Evolutionary conservation across 345 rosid genomes (phyloP).

Genomic region (Eucalyptus cloeziana): DNA sequence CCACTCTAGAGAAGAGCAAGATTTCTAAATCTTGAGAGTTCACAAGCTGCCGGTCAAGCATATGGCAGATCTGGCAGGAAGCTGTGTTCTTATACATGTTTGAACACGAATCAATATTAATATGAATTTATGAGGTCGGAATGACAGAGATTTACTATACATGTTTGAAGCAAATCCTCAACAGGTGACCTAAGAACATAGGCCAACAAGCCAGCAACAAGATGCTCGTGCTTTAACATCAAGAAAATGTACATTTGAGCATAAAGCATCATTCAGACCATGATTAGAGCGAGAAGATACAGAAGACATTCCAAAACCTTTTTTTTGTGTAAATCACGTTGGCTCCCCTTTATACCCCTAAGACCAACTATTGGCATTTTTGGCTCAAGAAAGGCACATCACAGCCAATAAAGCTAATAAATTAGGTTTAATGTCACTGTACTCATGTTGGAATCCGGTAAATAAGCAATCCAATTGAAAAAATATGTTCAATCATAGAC

Average conservation of each 20-base stretch:
- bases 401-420: background rate
- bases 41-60: background rate
- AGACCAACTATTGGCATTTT: background rate
- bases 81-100: background rate
- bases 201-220: background rate
- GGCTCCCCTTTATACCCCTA: background rate
- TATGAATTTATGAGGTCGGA: background rate
- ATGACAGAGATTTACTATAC: background rate
- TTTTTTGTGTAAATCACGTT: background rate
- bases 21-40: background rate
- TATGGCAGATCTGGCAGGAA: background rate
- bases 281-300: background rate
- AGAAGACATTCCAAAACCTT: background rate
- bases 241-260: background rate
- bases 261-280: background rate
- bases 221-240: background rate
- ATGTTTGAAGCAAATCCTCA: background rate
- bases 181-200: background rate
- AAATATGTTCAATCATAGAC: background rate
- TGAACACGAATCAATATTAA: background rate
- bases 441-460: background rate
- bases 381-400: background rate
- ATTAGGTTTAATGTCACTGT: background rate
- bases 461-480: background rate
- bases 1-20: background rate